These are phyloP conservation scores for Cordyceps pruinosa DNA, from an alignment of 2,329 filamentous ascomycete genomes.

Conservation along the genomic window DNA sequence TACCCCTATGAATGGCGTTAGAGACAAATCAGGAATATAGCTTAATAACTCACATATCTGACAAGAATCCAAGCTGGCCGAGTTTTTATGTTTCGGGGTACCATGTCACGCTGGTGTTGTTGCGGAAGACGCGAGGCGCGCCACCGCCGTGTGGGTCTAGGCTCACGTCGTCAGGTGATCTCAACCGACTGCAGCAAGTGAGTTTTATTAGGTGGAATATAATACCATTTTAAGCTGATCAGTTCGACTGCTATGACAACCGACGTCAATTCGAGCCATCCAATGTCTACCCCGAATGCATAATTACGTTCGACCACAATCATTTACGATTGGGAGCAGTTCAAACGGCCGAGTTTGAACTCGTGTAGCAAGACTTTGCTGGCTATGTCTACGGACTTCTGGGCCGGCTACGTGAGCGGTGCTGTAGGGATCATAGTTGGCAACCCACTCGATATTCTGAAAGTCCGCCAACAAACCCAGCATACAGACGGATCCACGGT, in stretches of 20 bases:
- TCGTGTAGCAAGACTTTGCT: not conserved
- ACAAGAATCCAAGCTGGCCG: not conserved
- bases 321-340: not conserved
- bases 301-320: not conserved
- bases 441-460: slow-evolving; percentile 69
- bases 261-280: not conserved
- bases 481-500: slow-evolving; percentile 14
- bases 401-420: slow-evolving; percentile 85
- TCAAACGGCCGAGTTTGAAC: not conserved
- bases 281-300: not conserved
- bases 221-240: too few relatives aligned
- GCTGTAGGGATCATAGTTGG: slow-evolving; percentile 81
- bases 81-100: not conserved
- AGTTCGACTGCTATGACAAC: not conserved
- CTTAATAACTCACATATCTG: not conserved
- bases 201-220: too few relatives aligned
- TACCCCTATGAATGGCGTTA: not conserved
- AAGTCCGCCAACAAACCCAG: slow-evolving; percentile 61
- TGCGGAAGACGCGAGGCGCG: not conserved
- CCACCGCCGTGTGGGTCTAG: not conserved
- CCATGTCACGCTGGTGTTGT: not conserved
- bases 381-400: slow-evolving; percentile 80
- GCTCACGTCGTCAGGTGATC: slow-evolving; percentile 1
- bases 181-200: too few relatives aligned
- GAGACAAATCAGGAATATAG: not conserved